Conservation (phyloP, 139 green algal genomes). For the Axilococcus clingmanii region DNA sequence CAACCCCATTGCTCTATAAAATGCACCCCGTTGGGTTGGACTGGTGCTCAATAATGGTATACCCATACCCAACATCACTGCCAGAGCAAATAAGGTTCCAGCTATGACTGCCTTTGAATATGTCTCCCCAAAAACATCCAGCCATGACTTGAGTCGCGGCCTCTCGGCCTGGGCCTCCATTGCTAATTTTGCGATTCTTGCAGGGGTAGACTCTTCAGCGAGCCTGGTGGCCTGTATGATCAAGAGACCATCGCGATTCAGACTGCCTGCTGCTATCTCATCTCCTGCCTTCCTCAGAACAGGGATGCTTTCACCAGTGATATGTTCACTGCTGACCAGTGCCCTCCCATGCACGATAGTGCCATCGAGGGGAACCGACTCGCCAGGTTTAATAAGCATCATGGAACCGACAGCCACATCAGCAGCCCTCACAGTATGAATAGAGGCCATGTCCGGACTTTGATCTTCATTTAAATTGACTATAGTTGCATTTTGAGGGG, state of each 20-base stretch:
- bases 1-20: slow-evolving; percentile 75
- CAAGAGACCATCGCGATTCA: slow-evolving; percentile 61
- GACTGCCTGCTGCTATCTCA: slow-evolving; percentile 27
- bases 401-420: slow-evolving; percentile 37
- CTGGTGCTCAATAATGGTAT: slow-evolving; percentile 22
- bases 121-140: slow-evolving; percentile 49
- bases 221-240: slow-evolving; percentile 40
- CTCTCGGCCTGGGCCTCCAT: slow-evolving; percentile 49
- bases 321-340: slow-evolving; percentile 59
- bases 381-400: slow-evolving; percentile 65
- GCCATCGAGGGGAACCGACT: slow-evolving; percentile 75
- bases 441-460: slow-evolving; percentile 10
- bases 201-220: slow-evolving; percentile 61
- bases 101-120: slow-evolving; percentile 64
- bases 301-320: slow-evolving; percentile 58
- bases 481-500: slow-evolving; percentile 43
- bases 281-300: slow-evolving; percentile 8
- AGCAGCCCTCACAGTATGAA: slow-evolving; percentile 16
- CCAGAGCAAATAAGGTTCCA: slow-evolving; percentile 24
- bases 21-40: slow-evolving; percentile 37
- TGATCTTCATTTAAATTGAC: slow-evolving; percentile 31
- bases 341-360: slow-evolving; percentile 53
- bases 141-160: slow-evolving; percentile 44
- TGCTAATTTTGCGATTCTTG: slow-evolving; percentile 65
- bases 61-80: slow-evolving; percentile 28